These are phyloP conservation scores for Kondoa subrosea DNA, from an alignment of 768 basidiomycete genomes.

Conservation along the genomic window DNA sequence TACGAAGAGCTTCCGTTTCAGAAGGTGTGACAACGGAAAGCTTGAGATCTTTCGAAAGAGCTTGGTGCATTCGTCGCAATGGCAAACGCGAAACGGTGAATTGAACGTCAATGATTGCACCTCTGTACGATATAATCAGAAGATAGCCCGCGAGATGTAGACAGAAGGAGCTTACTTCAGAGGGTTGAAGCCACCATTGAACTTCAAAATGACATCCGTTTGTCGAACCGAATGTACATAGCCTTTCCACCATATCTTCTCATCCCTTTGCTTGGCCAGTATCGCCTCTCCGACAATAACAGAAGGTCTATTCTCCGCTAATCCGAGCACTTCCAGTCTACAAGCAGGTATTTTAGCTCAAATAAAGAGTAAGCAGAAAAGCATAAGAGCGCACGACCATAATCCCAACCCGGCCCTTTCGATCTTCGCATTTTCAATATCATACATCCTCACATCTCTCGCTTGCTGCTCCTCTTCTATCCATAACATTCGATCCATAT, in stretches of 20 bases:
- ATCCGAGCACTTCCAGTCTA: background rate
- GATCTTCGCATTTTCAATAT: background rate
- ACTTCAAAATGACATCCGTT: background rate
- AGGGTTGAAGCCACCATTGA: background rate
- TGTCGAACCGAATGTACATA: background rate
- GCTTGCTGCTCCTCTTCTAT: background rate
- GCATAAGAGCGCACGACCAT: background rate
- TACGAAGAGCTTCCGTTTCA: background rate
- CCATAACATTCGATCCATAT: background rate
- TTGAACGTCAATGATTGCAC: background rate
- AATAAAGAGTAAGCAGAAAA: background rate
- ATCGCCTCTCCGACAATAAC: background rate
- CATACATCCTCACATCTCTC: background rate
- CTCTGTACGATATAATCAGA: background rate
- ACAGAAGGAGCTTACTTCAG: background rate
- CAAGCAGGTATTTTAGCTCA: too few species aligned
- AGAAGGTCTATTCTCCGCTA: slow-evolving; percentile 5
- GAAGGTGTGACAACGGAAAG: background rate
- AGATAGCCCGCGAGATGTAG: background rate
- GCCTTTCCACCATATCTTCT: background rate
- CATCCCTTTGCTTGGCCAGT: background rate
- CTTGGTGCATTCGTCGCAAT: slow-evolving; percentile 1
- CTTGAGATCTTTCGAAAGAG: background rate
- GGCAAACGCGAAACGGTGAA: slow-evolving; percentile 2
- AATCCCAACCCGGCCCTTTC: background rate